These are phyloP conservation scores for Wickerhamomyces ciferrii DNA, from an alignment of 805 yeast genomes.

Conservation along the genomic window DNA sequence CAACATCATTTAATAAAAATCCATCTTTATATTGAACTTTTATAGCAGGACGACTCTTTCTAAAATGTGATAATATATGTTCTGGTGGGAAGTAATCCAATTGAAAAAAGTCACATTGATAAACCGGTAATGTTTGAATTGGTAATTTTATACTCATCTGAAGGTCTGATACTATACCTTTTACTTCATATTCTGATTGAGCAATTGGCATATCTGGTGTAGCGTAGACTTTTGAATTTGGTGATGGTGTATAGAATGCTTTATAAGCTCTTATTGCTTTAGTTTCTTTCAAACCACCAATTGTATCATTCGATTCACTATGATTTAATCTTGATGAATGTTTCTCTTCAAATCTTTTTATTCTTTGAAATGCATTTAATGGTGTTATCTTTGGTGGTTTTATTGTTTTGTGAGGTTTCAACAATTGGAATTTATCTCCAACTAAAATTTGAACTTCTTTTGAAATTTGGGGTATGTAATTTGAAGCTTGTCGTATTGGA, in stretches of 20 bases:
- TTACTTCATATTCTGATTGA: neutral
- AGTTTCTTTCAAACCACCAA: neutral
- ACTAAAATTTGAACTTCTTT: neutral
- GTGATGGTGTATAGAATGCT: neutral
- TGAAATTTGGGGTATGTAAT: too few relatives aligned
- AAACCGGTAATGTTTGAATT: neutral
- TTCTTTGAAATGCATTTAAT: neutral
- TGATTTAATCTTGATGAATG: too few relatives aligned
- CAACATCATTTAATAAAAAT: conserved; percentile 9
- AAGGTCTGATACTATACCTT: neutral
- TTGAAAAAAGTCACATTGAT: neutral
- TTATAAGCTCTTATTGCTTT: too few relatives aligned
- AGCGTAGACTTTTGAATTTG: neutral
- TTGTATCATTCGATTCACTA: neutral
- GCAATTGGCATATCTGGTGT: neutral
- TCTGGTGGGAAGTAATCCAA: conserved; percentile 13
- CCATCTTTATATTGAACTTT: conserved; percentile 15
- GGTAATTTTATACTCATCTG: neutral
- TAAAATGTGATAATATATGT: conserved; percentile 15
- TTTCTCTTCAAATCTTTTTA: neutral
- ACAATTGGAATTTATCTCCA: neutral
- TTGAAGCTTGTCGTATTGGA: too few relatives aligned
- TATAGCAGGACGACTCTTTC: conserved; percentile 18
- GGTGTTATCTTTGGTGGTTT: neutral
- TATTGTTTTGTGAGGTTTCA: neutral